Evolutionary conservation across 331 rosid genomes (phyloP), one percentile per base, ranked within the genome.

Genomic region (Pyracantha coccinea): DNA sequence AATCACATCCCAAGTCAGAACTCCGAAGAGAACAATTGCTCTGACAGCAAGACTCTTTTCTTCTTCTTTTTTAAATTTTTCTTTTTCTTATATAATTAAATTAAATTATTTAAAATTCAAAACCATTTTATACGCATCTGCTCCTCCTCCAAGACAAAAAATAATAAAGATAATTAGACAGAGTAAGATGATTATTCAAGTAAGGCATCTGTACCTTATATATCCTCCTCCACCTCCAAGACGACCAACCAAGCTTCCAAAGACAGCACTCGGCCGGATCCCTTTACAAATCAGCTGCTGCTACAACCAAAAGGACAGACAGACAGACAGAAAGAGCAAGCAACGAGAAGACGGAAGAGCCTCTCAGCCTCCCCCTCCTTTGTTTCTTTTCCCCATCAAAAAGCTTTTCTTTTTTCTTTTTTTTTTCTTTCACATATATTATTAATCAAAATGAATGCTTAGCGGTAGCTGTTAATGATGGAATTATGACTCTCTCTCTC

Each of bases 291-390:
- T 3, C 47, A 11, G 47, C 47, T 41, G 83, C 73, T 82, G 84
- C 17, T 59, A 19, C 69, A 31, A 77, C 65, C 33, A 67, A 50
- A 55, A 53, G 78, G 54, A 73, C 47, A 11, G 5, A 11, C 47
- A 41, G 15, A 41, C 47, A 11, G 5, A 3, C 5, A 41, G 47
- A 41, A 23, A 71, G 73, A 70, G 68, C 44, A 70, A 8, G 27
- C 28, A 16, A 14, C 47, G 47, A 41, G 29, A 52, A 60, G 79
- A 69, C 50, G 73, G 84, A 45, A 77, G 83, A 14, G 32, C 10
- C 77, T 57, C 76, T 78, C 33, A 13, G 78, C 85, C 81, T 82
- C 78, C 84, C 69, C 68, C 85, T 45, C 41, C 84, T 71, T 75
- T 74, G 73, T 89, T 80, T 82, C 74, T 76, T 63, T 74, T 24